Base-by-base conservation (phyloP, 768 basidiomycete species). In the Suillus cothurnatus region DNA sequence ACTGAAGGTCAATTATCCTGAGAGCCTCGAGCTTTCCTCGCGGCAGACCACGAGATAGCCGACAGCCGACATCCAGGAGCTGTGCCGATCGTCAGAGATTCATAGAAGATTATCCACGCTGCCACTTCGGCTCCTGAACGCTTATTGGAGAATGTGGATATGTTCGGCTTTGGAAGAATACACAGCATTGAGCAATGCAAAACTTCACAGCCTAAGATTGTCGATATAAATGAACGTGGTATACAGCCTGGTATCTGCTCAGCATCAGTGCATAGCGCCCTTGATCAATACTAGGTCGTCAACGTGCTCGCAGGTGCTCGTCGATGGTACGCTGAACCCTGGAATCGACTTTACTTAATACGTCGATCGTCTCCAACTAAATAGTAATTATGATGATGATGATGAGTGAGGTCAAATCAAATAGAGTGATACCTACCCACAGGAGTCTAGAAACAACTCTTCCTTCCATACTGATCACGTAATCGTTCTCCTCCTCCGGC, bases 401-500 rank as follows among this genome's bases (percentile, higher is more conserved):
- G 8, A 38, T 58, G 36, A 38, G 17, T 12, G 9, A 58, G 23
- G 36, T 58, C 17, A 39, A 6, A 58, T 39, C 4, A 65, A 26
- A 36, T 6, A 17, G 43, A 43, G 8, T 3, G 15, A 50, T 50
- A 71, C 73, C 62, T 36, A 81, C 80, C 80, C 79, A 80, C 41
- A 79, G 26, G 56, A 70, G 70, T 36, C 70, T 70, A 34, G 77
- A 72, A 26, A 72, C 47, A 31, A 73, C 71, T 47, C 61, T 68
- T n/a, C 80, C 78, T 52, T 75, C 71, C 15, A 71, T 68, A 23
- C 73, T 74, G 28, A 77, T 61, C 21, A 74, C 64, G 43, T 71
- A 78, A 66, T 79, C 74, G 26, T 78, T 77, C 67, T 74, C 74
- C 63, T 78, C 74, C 1, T 58, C 56, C 12, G 77, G 69, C 58